Conservation (phyloP, 169 alveolate genomes). For the Plasmodium yoelii region DNA sequence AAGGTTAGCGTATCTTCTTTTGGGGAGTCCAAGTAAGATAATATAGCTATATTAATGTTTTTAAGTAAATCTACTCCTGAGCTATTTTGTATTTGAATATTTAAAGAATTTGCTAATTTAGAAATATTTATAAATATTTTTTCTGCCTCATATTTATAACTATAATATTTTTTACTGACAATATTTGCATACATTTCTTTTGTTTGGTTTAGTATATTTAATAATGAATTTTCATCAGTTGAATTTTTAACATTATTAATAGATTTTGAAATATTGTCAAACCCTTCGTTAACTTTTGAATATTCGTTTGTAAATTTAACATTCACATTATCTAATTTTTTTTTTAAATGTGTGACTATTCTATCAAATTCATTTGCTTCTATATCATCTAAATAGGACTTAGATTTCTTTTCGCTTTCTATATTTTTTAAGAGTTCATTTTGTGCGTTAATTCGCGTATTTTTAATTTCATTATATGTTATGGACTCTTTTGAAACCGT, state of each 20-base stretch:
- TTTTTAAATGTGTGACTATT: constrained; percentile 5
- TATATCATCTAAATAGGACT: not conserved
- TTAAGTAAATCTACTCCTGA: not conserved
- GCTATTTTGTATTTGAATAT: not conserved
- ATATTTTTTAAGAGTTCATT: not conserved
- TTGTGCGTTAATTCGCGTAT: not conserved
- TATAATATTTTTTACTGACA: not conserved
- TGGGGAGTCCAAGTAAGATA: not conserved
- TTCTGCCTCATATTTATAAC: constrained; percentile 2
- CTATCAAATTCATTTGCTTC: constrained; percentile 8
- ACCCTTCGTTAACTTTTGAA: not conserved
- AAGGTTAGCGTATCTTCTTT: not conserved
- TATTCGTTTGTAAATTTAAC: not conserved
- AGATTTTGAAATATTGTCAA: not conserved
- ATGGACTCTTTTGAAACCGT: not conserved
- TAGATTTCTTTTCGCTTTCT: not conserved
- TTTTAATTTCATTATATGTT: not conserved
- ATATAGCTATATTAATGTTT: not conserved
- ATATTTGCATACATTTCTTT: not conserved
- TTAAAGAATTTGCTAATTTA: not conserved
- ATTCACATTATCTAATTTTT: not conserved
- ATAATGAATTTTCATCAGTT: not conserved
- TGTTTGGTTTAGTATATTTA: not conserved
- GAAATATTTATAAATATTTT: not conserved
- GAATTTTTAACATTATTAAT: not conserved